These are phyloP conservation scores for Quercus lobata DNA, from an alignment of 331 rosid genomes.

Conservation along the genomic window DNA sequence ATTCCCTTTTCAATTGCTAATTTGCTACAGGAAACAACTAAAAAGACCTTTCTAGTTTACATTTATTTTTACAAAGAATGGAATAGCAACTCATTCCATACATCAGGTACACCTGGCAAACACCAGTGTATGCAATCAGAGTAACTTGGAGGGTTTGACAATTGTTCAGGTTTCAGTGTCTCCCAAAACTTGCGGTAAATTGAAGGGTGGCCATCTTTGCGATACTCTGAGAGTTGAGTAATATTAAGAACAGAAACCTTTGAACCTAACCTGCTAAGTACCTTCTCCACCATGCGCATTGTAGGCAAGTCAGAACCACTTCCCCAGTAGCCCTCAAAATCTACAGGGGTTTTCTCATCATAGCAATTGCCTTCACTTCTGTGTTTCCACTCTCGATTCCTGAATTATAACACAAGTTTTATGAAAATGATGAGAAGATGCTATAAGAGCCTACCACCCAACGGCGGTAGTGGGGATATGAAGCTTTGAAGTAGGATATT, in stretches of 20 bases:
- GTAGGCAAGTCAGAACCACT: constrained; percentile 92
- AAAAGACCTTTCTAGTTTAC: constrained; percentile 4
- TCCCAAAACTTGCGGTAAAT: constrained; percentile 95
- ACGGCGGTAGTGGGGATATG: no score
- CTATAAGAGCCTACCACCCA: neutral
- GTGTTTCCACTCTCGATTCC: constrained; percentile 84
- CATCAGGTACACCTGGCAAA: constrained; percentile 92
- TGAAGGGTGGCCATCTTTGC: constrained; percentile 95
- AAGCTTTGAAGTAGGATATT: neutral
- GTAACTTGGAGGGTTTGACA: constrained; percentile 78
- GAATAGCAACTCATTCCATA: constrained; percentile 89
- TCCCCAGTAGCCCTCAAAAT: constrained; percentile 82
- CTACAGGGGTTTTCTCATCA: constrained; percentile 58
- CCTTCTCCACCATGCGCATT: constrained; percentile 57
- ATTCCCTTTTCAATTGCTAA: neutral
- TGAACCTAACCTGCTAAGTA: constrained; percentile 53
- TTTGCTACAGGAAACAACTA: constrained; percentile 3
- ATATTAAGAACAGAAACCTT: constrained; percentile 79
- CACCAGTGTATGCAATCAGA: constrained; percentile 99
- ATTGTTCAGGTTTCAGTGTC: constrained; percentile 55
- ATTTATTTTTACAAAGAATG: constrained; percentile 42
- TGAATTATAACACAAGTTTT: constrained; percentile 31
- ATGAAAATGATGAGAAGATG: neutral
- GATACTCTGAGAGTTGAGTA: constrained; percentile 88
- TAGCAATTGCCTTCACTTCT: constrained; percentile 83